phyloP scores from a whole-genome alignment of 495 filamentous ascomycete species.

The Penicillium coffeae region DNA sequence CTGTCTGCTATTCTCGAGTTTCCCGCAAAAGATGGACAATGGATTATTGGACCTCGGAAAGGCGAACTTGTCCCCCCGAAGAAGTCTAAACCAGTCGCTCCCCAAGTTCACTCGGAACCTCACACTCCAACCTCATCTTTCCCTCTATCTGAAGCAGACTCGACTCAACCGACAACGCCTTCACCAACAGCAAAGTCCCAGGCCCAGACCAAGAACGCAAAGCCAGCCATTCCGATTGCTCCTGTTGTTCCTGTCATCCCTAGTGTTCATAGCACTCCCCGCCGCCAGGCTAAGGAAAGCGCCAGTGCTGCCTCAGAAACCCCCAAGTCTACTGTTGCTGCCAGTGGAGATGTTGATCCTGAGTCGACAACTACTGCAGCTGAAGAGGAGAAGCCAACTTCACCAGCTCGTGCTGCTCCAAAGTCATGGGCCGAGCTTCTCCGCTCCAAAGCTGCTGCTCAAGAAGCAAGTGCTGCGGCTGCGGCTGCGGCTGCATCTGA shows the following conservation, averaged over 20 bases:
- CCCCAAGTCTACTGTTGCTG: constrained; percentile 23
- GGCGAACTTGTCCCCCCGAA: constrained; percentile 8
- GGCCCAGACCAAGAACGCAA: constrained; percentile 38
- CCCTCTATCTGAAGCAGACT: constrained; percentile 60
- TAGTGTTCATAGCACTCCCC: constrained; percentile 44
- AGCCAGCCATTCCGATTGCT: constrained; percentile 51
- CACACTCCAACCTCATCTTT: constrained; percentile 67
- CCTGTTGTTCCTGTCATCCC: constrained; percentile 67
- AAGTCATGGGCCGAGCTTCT: constrained; percentile 81
- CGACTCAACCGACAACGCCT: constrained; percentile 69
- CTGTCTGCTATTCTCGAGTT: constrained; percentile 45
- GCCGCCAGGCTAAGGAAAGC: constrained; percentile 41
- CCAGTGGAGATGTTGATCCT: constrained; percentile 15
- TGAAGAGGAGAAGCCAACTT: constrained; percentile 30
- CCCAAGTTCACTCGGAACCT: constrained; percentile 46
- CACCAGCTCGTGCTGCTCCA: constrained; percentile 44
- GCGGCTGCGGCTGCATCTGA: constrained; percentile 17
- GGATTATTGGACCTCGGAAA: constrained; percentile 17
- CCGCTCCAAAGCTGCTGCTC: constrained; percentile 43
- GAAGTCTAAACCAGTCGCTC: constrained; percentile 18
- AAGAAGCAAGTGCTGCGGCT: constrained; percentile 19
- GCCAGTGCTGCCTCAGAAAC: constrained; percentile 37
- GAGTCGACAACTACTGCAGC: constrained; percentile 23
- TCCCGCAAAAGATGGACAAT: constrained; percentile 39
- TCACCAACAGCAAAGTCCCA: constrained; percentile 49